Base-by-base conservation (phyloP, 208 protist genomes). In the Herpetomonas tarakana region DNA sequence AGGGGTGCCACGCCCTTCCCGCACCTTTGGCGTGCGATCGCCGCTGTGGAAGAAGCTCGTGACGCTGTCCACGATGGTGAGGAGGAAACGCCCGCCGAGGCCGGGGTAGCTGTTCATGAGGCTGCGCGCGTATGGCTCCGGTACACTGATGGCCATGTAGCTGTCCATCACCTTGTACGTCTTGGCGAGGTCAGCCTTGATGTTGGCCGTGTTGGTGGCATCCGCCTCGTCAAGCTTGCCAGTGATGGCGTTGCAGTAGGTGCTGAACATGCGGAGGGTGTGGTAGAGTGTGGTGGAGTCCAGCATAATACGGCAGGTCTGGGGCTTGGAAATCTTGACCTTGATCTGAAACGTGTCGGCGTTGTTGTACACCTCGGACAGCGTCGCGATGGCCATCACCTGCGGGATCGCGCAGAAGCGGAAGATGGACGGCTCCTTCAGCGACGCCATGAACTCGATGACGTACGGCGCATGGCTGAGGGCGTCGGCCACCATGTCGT, bases 351-450 rank as follows among this genome's bases (percentile, higher is more conserved):
- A 98, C 1, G 97, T 95, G 44, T 93, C 65, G 30, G 64, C 41
- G 81, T 99, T 98, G 78, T 98, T 96, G 83, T 97, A 98, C 54
- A 96, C 86, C 52, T 69, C 67, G n/a, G 76, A 57, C 0, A 99
- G 76, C 1, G 97, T 98, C 35, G 87, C 93, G 62, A 98, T 96
- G 39, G 97, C 97, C 97, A 98, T 98, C n/a, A 98, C 86, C 70
- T 98, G 96, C 25, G 97, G 97, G 54, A 99, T 98, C 27, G 94
- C 96, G 69, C 97, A 98, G 70, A 99, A 99, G 46, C 83, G 85
- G 66, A 99, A 96, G 7, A 98, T 68, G 27, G 83, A 83, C 35
- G 67, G 80, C 26, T 98, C 84, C 3, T 52, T 74, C 21, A 98
- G 66, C 26, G 59, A 9, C 0, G 65, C 24, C 63, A 99, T 70